Evolutionary conservation across 1,139 yeast species (phyloP).

Genomic region (Suhomyces terraborum): DNA sequence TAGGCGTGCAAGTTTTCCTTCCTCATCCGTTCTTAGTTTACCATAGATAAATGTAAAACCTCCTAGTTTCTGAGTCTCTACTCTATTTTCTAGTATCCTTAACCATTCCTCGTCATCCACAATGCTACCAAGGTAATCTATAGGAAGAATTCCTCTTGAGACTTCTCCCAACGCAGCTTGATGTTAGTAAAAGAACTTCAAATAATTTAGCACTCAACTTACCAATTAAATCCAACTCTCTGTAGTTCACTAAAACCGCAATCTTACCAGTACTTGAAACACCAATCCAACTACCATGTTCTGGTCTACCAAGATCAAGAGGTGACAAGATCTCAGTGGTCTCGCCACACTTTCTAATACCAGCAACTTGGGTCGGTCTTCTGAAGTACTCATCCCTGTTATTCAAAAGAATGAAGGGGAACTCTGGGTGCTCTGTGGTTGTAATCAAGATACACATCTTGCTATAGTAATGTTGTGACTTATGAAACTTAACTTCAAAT

Average conservation of each 20-base stretch:
- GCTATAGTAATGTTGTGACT: neutral
- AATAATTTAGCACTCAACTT: constrained; percentile 16
- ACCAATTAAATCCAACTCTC: constrained; percentile 41
- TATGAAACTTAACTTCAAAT: no score
- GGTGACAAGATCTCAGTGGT: constrained; percentile 60
- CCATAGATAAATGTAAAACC: constrained; percentile 88
- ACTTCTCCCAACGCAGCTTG: constrained; percentile 21
- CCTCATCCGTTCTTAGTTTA: constrained; percentile 32
- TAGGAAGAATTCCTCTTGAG: constrained; percentile 76
- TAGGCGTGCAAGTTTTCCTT: constrained; percentile 36
- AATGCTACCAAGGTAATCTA: constrained; percentile 49
- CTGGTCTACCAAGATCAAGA: constrained; percentile 68
- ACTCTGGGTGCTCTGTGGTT: constrained; percentile 62
- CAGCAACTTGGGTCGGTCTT: constrained; percentile 70
- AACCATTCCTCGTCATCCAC: constrained; percentile 54
- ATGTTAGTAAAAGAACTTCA: constrained; percentile 6
- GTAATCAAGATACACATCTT: constrained; percentile 67
- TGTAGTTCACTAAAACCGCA: constrained; percentile 75
- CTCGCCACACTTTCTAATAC: constrained; percentile 42
- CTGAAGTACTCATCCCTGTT: constrained; percentile 84
- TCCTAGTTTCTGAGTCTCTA: constrained; percentile 57
- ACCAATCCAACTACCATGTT: constrained; percentile 94
- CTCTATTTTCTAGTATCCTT: constrained; percentile 25
- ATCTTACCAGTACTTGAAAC: constrained; percentile 61
- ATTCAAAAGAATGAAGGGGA: constrained; percentile 70